Evolutionary conservation across 73 alveolate species (phyloP).

Genomic region (Paramecium caudatum): DNA sequence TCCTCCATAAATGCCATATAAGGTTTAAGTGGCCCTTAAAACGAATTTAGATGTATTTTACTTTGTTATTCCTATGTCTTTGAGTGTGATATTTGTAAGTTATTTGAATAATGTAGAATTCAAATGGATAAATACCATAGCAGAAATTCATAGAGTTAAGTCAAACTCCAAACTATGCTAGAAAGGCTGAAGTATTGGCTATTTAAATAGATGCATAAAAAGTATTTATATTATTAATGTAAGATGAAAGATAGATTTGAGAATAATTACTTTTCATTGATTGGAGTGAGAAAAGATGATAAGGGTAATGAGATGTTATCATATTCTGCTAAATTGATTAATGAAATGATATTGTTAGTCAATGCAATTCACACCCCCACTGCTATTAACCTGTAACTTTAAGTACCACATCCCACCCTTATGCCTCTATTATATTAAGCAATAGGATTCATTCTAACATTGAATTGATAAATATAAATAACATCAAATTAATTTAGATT

Average conservation of each 20-base stretch:
- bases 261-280: conserved; percentile 57
- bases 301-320: conserved; percentile 58
- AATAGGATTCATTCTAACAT: conserved; percentile 60
- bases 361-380: conserved; percentile 53
- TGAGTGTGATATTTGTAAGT: conserved; percentile 60
- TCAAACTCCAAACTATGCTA: conserved; percentile 28
- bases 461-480: conserved; percentile 13
- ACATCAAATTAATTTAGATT: conserved; percentile 44
- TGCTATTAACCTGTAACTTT: conserved; percentile 43
- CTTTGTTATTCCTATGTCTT: conserved; percentile 65
- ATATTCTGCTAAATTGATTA: conserved; percentile 36
- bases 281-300: conserved; percentile 32
- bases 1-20: conserved; percentile 70
- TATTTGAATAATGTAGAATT: not conserved
- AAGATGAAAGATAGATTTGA: conserved; percentile 57
- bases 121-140: conserved; percentile 51
- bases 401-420: conserved; percentile 65
- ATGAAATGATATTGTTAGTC: conserved; percentile 66
- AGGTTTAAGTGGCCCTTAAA: conserved; percentile 64
- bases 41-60: conserved; percentile 71
- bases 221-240: not conserved
- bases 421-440: conserved; percentile 67
- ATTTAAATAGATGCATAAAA: not conserved
- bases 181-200: conserved; percentile 53
- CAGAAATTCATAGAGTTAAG: conserved; percentile 38